Evolutionary conservation across 805 yeast species (phyloP).

Genomic region (Ogataea nitratoaversa): DNA sequence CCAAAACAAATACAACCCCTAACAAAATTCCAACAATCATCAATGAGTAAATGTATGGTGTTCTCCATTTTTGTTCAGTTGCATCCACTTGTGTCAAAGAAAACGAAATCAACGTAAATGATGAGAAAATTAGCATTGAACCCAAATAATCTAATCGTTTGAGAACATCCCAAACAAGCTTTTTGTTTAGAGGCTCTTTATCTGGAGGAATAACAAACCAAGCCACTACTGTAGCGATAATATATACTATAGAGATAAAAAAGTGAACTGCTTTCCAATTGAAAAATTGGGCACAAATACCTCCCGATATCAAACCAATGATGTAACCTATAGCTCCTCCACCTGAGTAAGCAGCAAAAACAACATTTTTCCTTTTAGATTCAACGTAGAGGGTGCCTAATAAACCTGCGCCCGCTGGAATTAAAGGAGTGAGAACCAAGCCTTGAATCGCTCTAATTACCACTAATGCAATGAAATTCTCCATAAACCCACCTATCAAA

Average conservation of each 20-base stretch:
- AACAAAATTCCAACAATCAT: conserved; percentile 32
- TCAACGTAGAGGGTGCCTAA: conserved; percentile 33
- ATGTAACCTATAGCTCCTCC: conserved; percentile 37
- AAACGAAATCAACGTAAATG: conserved; percentile 34
- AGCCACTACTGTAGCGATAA: conserved; percentile 19
- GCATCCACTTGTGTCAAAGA: conserved; percentile 37
- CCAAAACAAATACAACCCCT: conserved; percentile 27
- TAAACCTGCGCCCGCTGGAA: conserved; percentile 41
- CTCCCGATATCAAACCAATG: conserved; percentile 13
- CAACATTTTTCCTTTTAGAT: conserved; percentile 28
- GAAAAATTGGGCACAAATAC: not conserved
- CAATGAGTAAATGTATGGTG: conserved; percentile 37
- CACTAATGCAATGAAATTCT: conserved; percentile 30
- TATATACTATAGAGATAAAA: conserved; percentile 35
- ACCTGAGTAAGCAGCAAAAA: conserved; percentile 12
- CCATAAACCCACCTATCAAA: conserved; percentile 30
- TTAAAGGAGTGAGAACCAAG: conserved; percentile 31
- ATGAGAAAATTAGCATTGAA: conserved; percentile 29
- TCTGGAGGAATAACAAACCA: conserved; percentile 32
- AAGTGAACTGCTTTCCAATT: conserved; percentile 36
- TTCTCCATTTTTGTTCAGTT: conserved; percentile 36
- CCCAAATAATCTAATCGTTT: conserved; percentile 35
- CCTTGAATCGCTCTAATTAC: conserved; percentile 38
- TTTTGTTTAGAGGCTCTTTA: conserved; percentile 12
- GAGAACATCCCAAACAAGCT: conserved; percentile 14